Evolutionary conservation across 495 filamentous ascomycete species (phyloP).

Genomic region (Penicillium desertorum): DNA sequence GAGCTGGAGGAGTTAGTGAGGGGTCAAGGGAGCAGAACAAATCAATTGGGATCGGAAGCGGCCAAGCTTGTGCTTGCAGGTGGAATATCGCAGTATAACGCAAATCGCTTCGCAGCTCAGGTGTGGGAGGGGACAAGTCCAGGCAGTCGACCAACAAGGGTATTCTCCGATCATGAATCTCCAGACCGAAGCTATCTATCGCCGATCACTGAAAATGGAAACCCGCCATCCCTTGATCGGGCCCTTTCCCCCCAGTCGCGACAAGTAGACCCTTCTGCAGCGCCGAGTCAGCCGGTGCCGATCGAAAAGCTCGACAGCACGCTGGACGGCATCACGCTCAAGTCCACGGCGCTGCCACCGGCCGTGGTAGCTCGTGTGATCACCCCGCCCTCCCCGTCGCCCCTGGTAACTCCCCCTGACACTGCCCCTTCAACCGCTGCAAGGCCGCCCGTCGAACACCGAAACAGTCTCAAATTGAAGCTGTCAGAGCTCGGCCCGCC

Average conservation of each 20-base stretch:
- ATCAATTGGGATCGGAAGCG: conserved; percentile 5
- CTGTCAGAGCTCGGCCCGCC: conserved; percentile 44
- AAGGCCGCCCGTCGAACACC: conserved; percentile 31
- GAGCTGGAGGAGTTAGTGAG: conserved; percentile 40
- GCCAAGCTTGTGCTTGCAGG: conserved; percentile 7
- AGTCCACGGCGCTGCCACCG: conserved; percentile 46
- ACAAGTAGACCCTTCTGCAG: conserved; percentile 22
- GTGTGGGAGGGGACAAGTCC: conserved; percentile 49
- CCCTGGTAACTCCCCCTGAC: conserved; percentile 32
- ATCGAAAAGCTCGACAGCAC: conserved; percentile 51
- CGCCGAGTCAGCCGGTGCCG: conserved; percentile 38
- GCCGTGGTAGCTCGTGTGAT: conserved; percentile 46
- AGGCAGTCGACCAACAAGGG: conserved; percentile 42
- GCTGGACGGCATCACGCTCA: conserved; percentile 50
- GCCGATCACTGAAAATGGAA: conserved; percentile 24
- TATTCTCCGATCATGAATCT: conserved; percentile 40
- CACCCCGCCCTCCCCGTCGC: conserved; percentile 44
- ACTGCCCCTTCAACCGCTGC: conserved; percentile 25
- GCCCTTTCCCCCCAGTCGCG: conserved; percentile 43
- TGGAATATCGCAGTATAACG: conserved; percentile 15
- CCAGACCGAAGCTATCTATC: conserved; percentile 25
- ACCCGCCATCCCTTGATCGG: conserved; percentile 41
- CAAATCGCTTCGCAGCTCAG: conserved; percentile 26
- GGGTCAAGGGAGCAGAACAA: conserved; percentile 16
- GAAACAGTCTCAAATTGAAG: conserved; percentile 42